phyloP scores from a whole-genome alignment of 164 flowering plant species.

The Vitis labrusca region DNA sequence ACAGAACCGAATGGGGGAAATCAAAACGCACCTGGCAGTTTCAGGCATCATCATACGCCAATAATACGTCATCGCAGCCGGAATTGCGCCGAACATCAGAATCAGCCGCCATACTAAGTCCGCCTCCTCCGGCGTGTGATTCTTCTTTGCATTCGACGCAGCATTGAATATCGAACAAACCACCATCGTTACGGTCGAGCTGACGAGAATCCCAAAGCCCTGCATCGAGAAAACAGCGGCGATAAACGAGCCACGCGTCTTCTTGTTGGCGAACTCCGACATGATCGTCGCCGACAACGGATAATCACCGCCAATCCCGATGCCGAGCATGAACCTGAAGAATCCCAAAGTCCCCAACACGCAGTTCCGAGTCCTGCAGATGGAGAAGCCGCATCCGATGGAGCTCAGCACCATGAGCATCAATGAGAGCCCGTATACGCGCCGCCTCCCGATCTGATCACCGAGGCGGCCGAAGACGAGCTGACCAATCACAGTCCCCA shows the following conservation, averaged over 20 bases:
- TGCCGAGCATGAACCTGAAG: conserved; percentile 39
- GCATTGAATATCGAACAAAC: conserved; percentile 28
- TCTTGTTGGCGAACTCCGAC: conserved; percentile 54
- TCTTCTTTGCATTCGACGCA: not conserved
- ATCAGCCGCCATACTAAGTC: conserved; percentile 55
- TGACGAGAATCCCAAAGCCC: conserved; percentile 60
- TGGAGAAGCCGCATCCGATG: conserved; percentile 53
- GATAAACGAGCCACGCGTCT: conserved; percentile 42
- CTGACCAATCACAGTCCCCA: conserved; percentile 48
- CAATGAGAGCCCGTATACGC: conserved; percentile 49
- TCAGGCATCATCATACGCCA: conserved; percentile 87
- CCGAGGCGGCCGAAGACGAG: conserved; percentile 53
- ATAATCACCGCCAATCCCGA: conserved; percentile 51
- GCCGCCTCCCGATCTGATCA: conserved; percentile 42
- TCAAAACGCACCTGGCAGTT: conserved; percentile 52
- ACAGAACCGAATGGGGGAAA: not conserved
- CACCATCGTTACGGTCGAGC: conserved; percentile 52
- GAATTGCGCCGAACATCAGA: conserved; percentile 47
- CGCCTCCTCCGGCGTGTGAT: conserved; percentile 22
- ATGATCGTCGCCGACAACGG: conserved; percentile 54
- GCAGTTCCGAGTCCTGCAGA: conserved; percentile 30
- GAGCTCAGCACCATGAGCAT: conserved; percentile 53
- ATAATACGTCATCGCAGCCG: conserved; percentile 58
- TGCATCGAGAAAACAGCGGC: conserved; percentile 64
- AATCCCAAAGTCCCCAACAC: conserved; percentile 34